Percentiles rank a stretch among this genome's conserved stretches.
Conservation (phyloP, 805 yeast species). For the Kodamaea fukazawae region DNA sequence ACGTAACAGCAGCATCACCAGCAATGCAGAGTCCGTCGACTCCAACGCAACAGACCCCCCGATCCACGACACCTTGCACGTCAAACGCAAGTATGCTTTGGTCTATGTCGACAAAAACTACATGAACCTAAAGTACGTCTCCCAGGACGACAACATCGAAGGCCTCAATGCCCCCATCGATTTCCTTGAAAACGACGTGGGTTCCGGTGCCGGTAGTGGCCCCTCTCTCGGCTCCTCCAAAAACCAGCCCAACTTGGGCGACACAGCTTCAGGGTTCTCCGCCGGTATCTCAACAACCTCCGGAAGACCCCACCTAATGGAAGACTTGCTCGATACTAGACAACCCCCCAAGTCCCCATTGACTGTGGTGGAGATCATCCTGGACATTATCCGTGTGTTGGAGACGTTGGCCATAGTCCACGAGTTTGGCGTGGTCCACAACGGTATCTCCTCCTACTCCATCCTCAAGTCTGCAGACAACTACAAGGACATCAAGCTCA, state of each 20-base stretch:
- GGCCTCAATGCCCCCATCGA: background rate
- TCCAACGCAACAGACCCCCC: background rate
- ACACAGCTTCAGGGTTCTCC: conserved; percentile 2
- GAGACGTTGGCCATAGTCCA: conserved; percentile 34
- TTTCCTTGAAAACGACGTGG: background rate
- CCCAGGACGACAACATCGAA: background rate
- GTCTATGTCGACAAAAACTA: conserved; percentile 11
- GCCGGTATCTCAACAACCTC: conserved; percentile 14
- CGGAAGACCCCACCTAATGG: conserved; percentile 11
- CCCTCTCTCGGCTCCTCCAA: too few species aligned
- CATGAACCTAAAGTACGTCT: conserved; percentile 6
- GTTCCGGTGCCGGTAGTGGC: background rate
- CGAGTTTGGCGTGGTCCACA: conserved; percentile 43
- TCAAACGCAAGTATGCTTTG: conserved; percentile 8
- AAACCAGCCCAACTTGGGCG: too few species aligned
- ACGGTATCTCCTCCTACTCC: conserved; percentile 42
- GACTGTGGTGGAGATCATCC: conserved; percentile 19
- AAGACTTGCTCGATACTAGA: background rate
- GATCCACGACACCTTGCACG: background rate
- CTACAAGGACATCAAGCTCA: conserved; percentile 30
- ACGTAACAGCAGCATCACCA: background rate
- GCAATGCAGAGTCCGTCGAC: too few species aligned
- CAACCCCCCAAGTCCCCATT: conserved; percentile 15
- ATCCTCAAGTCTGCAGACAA: conserved; percentile 35
- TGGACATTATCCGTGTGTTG: conserved; percentile 23